Evolutionary conservation across 2,329 filamentous ascomycete species (phyloP), one percentile per base, ranked within the genome.

Genomic region (Penicillium sp.): DNA sequence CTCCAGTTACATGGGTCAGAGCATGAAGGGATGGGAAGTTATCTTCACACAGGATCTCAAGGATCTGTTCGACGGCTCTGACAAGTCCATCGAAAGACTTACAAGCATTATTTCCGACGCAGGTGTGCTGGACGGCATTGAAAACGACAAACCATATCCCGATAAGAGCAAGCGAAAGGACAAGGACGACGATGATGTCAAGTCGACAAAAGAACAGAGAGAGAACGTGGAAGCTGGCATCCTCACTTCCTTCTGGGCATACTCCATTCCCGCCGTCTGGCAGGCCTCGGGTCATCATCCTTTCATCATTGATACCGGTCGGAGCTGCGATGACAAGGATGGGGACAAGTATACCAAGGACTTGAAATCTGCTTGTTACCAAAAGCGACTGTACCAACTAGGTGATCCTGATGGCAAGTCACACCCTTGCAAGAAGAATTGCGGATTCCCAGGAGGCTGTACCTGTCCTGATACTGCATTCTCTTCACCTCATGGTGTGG

Each of bases 261-360:
- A 48, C 36, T 27, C 52, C 18, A 55, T 56, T 32, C 55, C 58
- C 3, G 48, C 49, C 4, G 14, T 58, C 3, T 58, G 53, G 58
- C 32, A 52, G n/a, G 24, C 34, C n/a, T 54, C 54, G 4, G 11
- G 46, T n/a, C 10, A 42, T 24, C 24, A 56, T 44, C 5, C 49
- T 41, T 56, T 60, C 50, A 42, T 63, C 49, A 53, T 61, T 38
- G 40, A 58, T 45, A 34, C 60, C 31, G 53, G 60, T 32, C 29
- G 57, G 32, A 31, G 22, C 21, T 59, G 58, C 39, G 57, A 51
- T 44, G 50, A 46, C 24, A 43, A 60, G 24, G 41, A 55, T 45
- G 34, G 53, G n/a, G 22, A 44, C 46, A 21, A 45, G 36, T 21
- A 48, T 14, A 56, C 50, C 31, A 49, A 31, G 54, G 21, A 56